Evolutionary conservation across 331 rosid species (phyloP), one percentile per base, ranked within the genome.

Genomic region (Quercus lobata): DNA sequence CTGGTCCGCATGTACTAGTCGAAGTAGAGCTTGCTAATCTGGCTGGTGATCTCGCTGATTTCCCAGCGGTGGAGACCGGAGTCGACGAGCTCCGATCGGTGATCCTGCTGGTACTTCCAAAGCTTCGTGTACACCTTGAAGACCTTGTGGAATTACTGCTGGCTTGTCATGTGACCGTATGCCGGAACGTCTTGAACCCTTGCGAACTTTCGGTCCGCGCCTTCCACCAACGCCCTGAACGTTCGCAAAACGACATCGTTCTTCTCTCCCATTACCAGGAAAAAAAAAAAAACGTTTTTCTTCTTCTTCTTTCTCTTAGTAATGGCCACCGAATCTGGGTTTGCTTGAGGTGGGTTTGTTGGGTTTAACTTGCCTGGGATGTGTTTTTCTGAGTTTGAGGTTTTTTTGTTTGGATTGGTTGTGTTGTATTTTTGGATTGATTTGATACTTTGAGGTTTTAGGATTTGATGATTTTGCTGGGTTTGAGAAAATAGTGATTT

Each of bases 1-100:
- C 97, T 96, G 49, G 90, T 93, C 84, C 98, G 82, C 93, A 92
- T 87, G 79, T 96, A 96, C 89, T 96, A 98, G 6, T 93, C 91
- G 77, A 90, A 96, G 92, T 93, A 96, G 29, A 96, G 89, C 87
- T 96, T 97, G 15, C 98, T 95, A 84, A 96, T 93, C 88, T 97
- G 92, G 85, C 98, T 93, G 5, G 99, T 97, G 91, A 96, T 93
- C 95, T 93, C 98, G 56, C 94, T 98, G 83, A 93, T 90, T 89
- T 96, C 99, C 97, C 95, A 96, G 18, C 98, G 99, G 75, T 85
- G 88, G 24, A 96, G 86, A 5, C 99, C 97, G 71, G 88, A 80
- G 87, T 83, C 86, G 15, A 93, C 85, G 18, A 96, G 93, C 81
- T 87, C 86, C 19, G 80, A 52, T 52, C 97, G 92, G 88, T 83